phyloP scores from a whole-genome alignment of 1,284 basidiomycete species.

The Rhodofomes roseus region DNA sequence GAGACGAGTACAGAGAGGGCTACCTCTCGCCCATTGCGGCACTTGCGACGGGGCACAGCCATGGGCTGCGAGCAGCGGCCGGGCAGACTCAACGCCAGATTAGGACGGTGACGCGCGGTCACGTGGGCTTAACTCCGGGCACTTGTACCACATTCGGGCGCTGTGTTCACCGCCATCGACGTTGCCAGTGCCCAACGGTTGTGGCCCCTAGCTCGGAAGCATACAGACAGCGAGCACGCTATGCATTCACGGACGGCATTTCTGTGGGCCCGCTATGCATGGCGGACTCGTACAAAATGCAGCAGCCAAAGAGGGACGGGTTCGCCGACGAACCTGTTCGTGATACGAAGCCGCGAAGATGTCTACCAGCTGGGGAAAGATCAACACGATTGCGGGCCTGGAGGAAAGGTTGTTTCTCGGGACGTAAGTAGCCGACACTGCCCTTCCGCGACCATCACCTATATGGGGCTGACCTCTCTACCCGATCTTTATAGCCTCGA shows the following conservation, averaged over 20 bases:
- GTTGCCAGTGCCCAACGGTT: conserved; percentile 21
- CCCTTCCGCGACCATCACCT: conserved; percentile 15
- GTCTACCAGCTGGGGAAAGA: conserved; percentile 59
- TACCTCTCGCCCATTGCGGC: not conserved
- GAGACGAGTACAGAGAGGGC: not conserved
- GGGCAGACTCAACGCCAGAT: not conserved
- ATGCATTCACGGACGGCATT: conserved; percentile 15
- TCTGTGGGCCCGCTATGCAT: conserved; percentile 15
- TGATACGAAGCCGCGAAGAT: conserved; percentile 27
- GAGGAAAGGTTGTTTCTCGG: conserved; percentile 68
- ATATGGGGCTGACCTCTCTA: conserved; percentile 12
- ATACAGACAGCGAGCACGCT: conserved; percentile 16
- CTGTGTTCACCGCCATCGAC: conserved; percentile 19
- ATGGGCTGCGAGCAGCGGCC: conserved; percentile 4
- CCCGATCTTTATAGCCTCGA: conserved; percentile 46
- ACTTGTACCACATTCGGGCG: conserved; percentile 13
- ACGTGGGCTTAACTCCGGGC: conserved; percentile 9
- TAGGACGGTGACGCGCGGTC: conserved; percentile 1
- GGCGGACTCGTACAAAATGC: conserved; percentile 28
- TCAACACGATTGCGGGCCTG: conserved; percentile 70
- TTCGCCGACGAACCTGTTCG: conserved; percentile 11
- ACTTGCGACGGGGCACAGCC: conserved; percentile 8
- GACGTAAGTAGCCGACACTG: conserved; percentile 51
- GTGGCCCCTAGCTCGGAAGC: conserved; percentile 21
- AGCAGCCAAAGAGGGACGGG: conserved; percentile 11